These are phyloP conservation scores for Bullera alba DNA, from an alignment of 768 basidiomycete genomes.

Conservation along the genomic window DNA sequence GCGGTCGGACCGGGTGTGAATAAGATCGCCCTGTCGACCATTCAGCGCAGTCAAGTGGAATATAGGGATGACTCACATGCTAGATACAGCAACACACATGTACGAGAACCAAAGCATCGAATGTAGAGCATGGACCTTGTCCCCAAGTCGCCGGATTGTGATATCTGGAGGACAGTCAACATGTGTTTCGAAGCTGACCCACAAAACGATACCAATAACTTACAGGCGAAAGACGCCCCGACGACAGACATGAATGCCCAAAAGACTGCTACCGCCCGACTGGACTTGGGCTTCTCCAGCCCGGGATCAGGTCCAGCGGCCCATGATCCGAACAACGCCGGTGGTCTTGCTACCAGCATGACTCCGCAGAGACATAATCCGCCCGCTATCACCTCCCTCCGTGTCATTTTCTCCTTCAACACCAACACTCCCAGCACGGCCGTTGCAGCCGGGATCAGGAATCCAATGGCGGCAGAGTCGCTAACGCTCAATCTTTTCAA, in stretches of 20 bases:
- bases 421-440: constrained; percentile 59
- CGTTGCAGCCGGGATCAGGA: constrained; percentile 63
- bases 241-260: constrained; percentile 63
- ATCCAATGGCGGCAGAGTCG: constrained; percentile 70
- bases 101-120: constrained; percentile 61
- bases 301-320: constrained; percentile 1
- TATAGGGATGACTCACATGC: constrained; percentile 17
- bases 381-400: constrained; percentile 57
- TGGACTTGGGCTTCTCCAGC: constrained; percentile 2
- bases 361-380: constrained; percentile 68
- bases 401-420: constrained; percentile 57
- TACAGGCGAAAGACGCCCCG: constrained; percentile 57
- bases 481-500: constrained; percentile 51
- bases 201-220: constrained; percentile 7
- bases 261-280: constrained; percentile 56
- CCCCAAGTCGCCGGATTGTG: constrained; percentile 63
- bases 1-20: constrained; percentile 32
- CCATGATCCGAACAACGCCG: constrained; percentile 59
- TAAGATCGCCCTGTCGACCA: constrained; percentile 21
- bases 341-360: constrained; percentile 71
- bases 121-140: constrained; percentile 68
- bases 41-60: constrained; percentile 10
- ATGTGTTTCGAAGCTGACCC: background rate
- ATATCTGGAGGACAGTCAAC: constrained; percentile 47
- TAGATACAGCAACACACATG: constrained; percentile 49